Evolutionary conservation across 2,329 filamentous ascomycete species (phyloP).

Genomic region (Aureobasidium sp.): DNA sequence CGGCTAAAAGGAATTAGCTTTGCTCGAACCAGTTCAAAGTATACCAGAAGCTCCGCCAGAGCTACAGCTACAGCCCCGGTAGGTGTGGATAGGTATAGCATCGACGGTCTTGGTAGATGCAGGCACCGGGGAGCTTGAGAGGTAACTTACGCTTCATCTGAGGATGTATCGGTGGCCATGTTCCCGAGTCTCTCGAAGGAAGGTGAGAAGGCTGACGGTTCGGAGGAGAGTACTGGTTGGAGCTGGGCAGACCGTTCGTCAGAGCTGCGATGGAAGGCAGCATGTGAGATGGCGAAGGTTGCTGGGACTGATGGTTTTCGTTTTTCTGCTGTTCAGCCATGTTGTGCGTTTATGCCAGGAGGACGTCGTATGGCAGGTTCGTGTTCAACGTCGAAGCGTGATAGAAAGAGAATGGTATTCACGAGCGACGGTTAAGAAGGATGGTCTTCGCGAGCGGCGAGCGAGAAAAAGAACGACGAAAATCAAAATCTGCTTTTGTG

Average conservation of each 20-base stretch:
- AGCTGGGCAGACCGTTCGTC: constrained; percentile 27
- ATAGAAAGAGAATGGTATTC: constrained; percentile 1
- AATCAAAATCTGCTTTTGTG: constrained; percentile 1
- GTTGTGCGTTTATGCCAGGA: neutral
- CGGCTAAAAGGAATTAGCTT: neutral
- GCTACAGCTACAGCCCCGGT: neutral
- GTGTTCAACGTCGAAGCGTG: constrained; percentile 10
- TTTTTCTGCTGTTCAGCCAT: constrained; percentile 10
- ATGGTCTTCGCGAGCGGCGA: constrained; percentile 1
- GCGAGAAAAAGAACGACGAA: neutral
- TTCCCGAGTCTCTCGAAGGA: constrained; percentile 29
- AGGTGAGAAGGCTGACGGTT: constrained; percentile 23
- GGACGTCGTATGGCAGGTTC: neutral
- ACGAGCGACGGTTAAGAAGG: constrained; percentile 3
- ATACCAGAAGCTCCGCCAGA: neutral
- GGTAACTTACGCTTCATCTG: constrained; percentile 30
- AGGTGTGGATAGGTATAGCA: no score
- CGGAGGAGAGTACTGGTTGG: constrained; percentile 22
- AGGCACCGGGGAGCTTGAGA: neutral
- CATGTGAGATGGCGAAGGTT: constrained; percentile 15
- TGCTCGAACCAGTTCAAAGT: neutral
- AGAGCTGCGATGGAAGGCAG: constrained; percentile 29
- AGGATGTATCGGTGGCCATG: constrained; percentile 25
- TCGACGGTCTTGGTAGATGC: neutral
- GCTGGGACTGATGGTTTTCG: constrained; percentile 12